Conservation (phyloP, 2,329 filamentous ascomycete genomes). For the Metarhizium brunneum region DNA sequence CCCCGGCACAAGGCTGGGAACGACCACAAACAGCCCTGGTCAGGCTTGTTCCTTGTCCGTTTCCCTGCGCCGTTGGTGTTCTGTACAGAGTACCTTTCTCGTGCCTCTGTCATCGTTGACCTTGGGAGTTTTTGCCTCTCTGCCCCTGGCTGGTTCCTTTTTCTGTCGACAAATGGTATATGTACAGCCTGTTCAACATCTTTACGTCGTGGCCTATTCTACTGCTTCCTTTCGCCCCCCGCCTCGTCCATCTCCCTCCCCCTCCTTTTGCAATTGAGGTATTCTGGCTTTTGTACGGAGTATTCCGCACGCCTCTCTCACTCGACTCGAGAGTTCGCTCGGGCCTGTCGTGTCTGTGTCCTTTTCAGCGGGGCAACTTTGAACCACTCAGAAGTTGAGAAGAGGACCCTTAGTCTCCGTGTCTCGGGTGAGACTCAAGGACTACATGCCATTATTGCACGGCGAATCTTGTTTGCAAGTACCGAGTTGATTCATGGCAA, state of each 20-base stretch:
- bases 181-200: background rate
- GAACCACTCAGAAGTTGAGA: background rate
- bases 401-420: constrained; percentile 3
- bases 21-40: background rate
- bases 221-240: background rate
- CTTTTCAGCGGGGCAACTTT: constrained; percentile 1
- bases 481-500: background rate
- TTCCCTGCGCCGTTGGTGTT: background rate
- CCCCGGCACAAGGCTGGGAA: background rate
- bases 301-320: background rate
- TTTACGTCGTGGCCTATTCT: background rate
- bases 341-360: background rate
- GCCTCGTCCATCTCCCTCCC: background rate
- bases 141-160: background rate
- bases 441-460: background rate
- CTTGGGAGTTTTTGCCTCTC: background rate
- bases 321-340: background rate
- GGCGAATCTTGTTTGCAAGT: background rate
- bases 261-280: background rate
- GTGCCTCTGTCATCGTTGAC: too few relatives aligned
- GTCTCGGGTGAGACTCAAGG: constrained; percentile 4
- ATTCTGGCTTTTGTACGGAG: background rate
- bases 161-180: background rate
- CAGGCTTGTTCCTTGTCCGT: background rate
- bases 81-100: background rate